Evolutionary conservation across 1,284 basidiomycete genomes (phyloP), one percentile per base, ranked within the genome.

Genomic region (Pseudozyma thailandica): DNA sequence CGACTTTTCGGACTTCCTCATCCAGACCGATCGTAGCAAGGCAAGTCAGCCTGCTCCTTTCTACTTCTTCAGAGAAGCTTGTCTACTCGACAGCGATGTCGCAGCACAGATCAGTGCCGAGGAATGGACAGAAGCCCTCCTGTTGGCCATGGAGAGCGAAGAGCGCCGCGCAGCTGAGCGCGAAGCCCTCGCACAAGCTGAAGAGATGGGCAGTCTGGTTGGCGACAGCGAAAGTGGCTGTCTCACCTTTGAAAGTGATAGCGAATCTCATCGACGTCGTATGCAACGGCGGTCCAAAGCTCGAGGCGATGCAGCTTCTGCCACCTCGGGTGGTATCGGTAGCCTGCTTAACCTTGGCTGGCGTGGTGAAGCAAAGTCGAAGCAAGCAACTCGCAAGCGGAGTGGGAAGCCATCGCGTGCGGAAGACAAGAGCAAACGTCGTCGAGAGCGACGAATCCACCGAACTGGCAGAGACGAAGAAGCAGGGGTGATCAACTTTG

Each of bases 221-320:
- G 71, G 71, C 25, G 65, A 69, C 41, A 69, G 65, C 26, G 55
- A 64, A 12, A 60, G 57, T 21, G 71, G 71, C 16, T 54, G 59
- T 26, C 65, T 73, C n/a, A 39, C 53, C 13, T 73, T 73, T 33
- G 65, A 69, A 15, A 73, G 71, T 43, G 71, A 69, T n/a, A 62
- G 56, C 45, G 71, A 65, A 27, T 23, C 43, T 10, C 60, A 33
- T n/a, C 50, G 55, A 45, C 55, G 50, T 25, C 51, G 56, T 18
- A 28, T 26, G 26, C 51, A 49, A 16, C 57, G 44, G 12, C 61
- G 61, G 4, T 54, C 59, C 18, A 55, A 42, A 37, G 13, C 33
- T 8, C 46, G 35, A 26, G 46, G 41, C 25, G 43, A 31, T 13
- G 30, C 41, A n/a, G 31, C 44, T 5, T 44, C 44, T 6, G 42